Evolutionary conservation across 2,329 filamentous ascomycete genomes (phyloP), one percentile per base, ranked within the genome.

Genomic region (Aspergillus sp.): DNA sequence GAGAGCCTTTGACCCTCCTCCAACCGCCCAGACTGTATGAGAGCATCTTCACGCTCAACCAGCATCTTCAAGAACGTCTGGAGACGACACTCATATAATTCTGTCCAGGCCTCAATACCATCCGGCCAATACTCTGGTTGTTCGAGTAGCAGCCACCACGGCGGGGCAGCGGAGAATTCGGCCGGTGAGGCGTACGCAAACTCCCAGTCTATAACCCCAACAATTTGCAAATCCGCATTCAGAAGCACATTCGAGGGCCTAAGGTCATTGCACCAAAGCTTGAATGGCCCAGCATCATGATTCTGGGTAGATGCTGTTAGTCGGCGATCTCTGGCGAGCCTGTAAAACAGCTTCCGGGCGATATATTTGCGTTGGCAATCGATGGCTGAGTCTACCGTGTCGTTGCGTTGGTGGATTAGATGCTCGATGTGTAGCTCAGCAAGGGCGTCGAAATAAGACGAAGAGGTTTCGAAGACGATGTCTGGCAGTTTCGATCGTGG

Each of bases 231-330:
- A n/a, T 36, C 32, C 22, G 41, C 33, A 37, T 49, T 44, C 32
- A 48, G 33, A 36, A 54, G 39, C 2, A 51, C 41, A 38, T 51
- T 51, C 4, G 40, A 48, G 3, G 51, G 52, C 7, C 42, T 37
- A 30, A 56, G 34, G 29, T 57, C 54, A 33, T 57, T 51, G 34
- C 49, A 58, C 30, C 37, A 52, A 15, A 56, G 37, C 11, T 24
- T 15, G 35, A 57, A 55, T n/a, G 48, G 48, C 6, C 51, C 44
- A 15, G 40, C 39, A 30, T 41, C 37, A 27, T 49, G 29, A 22
- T 39, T 33, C 4, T 13, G 33, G 17, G 41, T 36, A n/a, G n/a
- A n/a, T n/a, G n/a, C n/a, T n/a, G n/a, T n/a, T n/a, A n/a, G n/a
- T n/a, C n/a, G n/a, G 32, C 48, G 35, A n/a, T 42, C 32, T 12